phyloP scores from a whole-genome alignment of 371 early-diverging fungal genomes.

The Batrachochytrium dendrobatidis region DNA sequence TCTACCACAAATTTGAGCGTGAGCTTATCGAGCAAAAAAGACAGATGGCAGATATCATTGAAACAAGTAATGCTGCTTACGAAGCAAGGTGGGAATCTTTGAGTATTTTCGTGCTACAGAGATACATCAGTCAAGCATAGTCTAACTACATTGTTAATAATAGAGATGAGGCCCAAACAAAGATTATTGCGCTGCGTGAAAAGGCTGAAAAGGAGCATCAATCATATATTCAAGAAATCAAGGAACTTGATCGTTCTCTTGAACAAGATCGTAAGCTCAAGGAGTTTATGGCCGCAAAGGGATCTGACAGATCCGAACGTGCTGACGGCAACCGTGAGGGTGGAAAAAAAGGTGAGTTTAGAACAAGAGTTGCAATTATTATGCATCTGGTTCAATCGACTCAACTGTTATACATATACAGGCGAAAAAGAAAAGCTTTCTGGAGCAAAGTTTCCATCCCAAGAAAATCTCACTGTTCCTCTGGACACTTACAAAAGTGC shows the following conservation, averaged over 20 bases:
- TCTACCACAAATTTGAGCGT: slow-evolving; percentile 46
- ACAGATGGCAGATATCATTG: slow-evolving; percentile 50
- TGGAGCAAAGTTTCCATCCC: slow-evolving; percentile 34
- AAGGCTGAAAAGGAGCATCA: slow-evolving; percentile 54
- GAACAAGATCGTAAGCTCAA: slow-evolving; percentile 50
- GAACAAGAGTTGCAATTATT: background rate
- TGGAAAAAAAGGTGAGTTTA: slow-evolving; percentile 13
- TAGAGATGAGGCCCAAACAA: slow-evolving; percentile 53
- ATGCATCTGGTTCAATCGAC: background rate
- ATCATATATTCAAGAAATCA: slow-evolving; percentile 51
- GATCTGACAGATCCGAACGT: slow-evolving; percentile 32
- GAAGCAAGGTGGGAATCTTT: slow-evolving; percentile 38
- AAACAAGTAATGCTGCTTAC: slow-evolving; percentile 48
- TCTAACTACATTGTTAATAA: background rate
- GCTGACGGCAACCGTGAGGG: slow-evolving; percentile 5
- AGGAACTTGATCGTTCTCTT: slow-evolving; percentile 46
- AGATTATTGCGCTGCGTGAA: slow-evolving; percentile 43
- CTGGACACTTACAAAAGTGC: slow-evolving; percentile 43
- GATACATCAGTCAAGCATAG: background rate
- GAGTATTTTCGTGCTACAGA: background rate
- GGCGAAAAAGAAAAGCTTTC: slow-evolving; percentile 25
- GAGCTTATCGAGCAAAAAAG: slow-evolving; percentile 49
- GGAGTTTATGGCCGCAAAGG: slow-evolving; percentile 52
- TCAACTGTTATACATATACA: background rate
- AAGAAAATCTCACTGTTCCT: slow-evolving; percentile 36